Base-by-base conservation (phyloP, 768 basidiomycete species). In the Pleurotus tuber-regium region DNA sequence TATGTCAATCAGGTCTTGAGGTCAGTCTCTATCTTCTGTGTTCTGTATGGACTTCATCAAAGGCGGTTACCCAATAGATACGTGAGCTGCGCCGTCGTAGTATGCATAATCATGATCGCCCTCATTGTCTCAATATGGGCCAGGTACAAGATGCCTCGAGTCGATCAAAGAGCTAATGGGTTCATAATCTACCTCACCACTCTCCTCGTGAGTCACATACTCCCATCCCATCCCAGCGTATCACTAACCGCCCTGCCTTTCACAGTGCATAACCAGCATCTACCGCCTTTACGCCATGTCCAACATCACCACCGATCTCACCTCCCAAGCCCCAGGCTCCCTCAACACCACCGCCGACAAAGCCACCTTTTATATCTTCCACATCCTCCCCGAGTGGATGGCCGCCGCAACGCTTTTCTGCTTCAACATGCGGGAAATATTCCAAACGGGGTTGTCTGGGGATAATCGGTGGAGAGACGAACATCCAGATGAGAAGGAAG, bases 221-320 rank as follows among this genome's bases (percentile, higher is more conserved):
- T 11, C 26, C n/a, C 4, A n/a, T 23, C 16, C 35, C 3, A 1
- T 52, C 25, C 16, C 4, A n/a, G 11, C 21, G 23, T 2, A 12
- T 9, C 16, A 42, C n/a, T 12, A 6, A 49, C 36, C 9, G 21
- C 18, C 23, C 16, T 30, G 19, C 11, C 16, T 44, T 24, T 16
- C 11, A 33, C n/a, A 66, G 64, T 46, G 53, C 46, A 44, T 67
- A 12, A 58, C 66, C 8, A 58, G 65, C 7, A 54, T 69, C 24
- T 71, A 70, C 56, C 66, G 70, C 4, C 60, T 70, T 16, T 42
- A 53, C 3, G 63, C 68, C 33, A 68, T 71, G 70, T 51, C 54
- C 38, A 39, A 59, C 29, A 58, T 50, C 11, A 70, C 70, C 4
- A 57, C 59, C 5, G 54, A 63, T 14, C 50, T 65, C 24, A 52